Conservation (phyloP, 768 basidiomycete species). For the Leccinum incarnatum region DNA sequence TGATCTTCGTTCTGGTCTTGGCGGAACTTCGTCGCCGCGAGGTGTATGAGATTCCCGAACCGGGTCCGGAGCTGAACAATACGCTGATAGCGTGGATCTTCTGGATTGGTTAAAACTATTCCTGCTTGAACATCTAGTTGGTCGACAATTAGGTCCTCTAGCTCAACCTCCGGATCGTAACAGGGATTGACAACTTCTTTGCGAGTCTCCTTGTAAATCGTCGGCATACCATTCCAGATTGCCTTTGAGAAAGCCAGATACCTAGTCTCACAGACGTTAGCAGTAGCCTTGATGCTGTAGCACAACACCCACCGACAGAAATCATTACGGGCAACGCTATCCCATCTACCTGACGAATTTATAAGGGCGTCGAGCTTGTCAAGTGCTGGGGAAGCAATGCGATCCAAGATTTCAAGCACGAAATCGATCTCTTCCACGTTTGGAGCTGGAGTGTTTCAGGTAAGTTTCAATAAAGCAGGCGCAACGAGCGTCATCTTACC, state of each 20-base stretch:
- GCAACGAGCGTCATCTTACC: conserved; percentile 36
- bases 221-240: conserved; percentile 76
- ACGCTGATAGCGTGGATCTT: conserved; percentile 71
- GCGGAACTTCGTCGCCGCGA: conserved; percentile 63
- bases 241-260: conserved; percentile 70
- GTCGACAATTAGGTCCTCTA: conserved; percentile 66
- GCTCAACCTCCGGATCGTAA: conserved; percentile 58
- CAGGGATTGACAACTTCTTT: conserved; percentile 59
- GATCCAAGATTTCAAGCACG: conserved; percentile 72
- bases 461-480: conserved; percentile 6
- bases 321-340: conserved; percentile 67
- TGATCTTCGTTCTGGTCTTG: conserved; percentile 70
- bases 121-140: conserved; percentile 70
- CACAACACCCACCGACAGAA: conserved; percentile 68
- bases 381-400: conserved; percentile 63
- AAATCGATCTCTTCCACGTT: conserved; percentile 67
- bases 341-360: conserved; percentile 52
- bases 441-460: conserved; percentile 37
- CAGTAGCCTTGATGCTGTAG: neutral
- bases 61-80: conserved; percentile 54
- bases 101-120: conserved; percentile 68
- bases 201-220: conserved; percentile 55
- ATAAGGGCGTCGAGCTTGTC: conserved; percentile 66
- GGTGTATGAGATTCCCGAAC: conserved; percentile 66
- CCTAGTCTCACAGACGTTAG: conserved; percentile 32